phyloP scores from a whole-genome alignment of 345 rosid genomes.

The Geranium rotundifolium region DNA sequence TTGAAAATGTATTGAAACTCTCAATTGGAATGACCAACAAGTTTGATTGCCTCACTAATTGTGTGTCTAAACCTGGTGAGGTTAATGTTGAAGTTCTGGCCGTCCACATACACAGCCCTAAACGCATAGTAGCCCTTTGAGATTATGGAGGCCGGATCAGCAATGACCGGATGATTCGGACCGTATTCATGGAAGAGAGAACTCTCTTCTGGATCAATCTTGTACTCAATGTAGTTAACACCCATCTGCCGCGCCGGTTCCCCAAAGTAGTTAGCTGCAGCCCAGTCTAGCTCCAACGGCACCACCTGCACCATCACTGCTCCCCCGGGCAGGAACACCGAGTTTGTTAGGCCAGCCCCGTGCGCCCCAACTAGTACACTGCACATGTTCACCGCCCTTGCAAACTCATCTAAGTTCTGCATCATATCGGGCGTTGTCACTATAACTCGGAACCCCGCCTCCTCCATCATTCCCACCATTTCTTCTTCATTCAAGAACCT shows the following conservation, averaged over 20 bases:
- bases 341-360: background rate
- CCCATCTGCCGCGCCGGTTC: background rate
- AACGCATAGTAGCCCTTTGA: background rate
- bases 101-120: constrained; percentile 1
- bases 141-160: background rate
- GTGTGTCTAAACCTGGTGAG: constrained; percentile 5
- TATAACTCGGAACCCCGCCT: background rate
- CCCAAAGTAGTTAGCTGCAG: background rate
- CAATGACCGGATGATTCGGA: background rate
- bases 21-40: background rate
- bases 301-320: constrained; percentile 5
- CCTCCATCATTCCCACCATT: background rate
- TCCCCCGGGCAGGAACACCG: background rate
- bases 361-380: constrained; percentile 4
- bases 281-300: constrained; percentile 6
- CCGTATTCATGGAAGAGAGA: background rate
- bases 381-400: background rate
- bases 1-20: too few species aligned
- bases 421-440: background rate
- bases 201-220: constrained; percentile 3
- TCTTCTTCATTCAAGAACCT: background rate
- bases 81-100: background rate
- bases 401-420: background rate
- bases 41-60: background rate
- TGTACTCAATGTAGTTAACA: background rate